These are phyloP conservation scores for Fraxinus excelsior DNA, from an alignment of 257 asterid genomes.

Conservation along the genomic window DNA sequence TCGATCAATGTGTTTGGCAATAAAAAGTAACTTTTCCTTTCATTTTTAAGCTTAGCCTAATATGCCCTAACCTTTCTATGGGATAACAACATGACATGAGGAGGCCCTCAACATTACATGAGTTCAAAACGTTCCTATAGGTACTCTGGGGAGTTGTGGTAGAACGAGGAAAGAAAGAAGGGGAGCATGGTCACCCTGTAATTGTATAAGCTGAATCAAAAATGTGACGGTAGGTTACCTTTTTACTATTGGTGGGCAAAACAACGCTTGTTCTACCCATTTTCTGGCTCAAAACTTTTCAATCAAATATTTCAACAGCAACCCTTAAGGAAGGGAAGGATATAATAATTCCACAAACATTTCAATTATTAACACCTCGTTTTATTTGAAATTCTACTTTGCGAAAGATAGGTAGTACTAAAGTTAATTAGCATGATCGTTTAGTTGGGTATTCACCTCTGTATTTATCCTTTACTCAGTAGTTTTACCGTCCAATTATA, in stretches of 20 bases:
- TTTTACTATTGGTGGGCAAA: conserved; percentile 47
- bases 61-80: not conserved
- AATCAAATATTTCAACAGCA: conserved; percentile 48
- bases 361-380: not conserved
- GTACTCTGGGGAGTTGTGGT: conserved; percentile 75
- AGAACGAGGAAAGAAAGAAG: too few relatives aligned
- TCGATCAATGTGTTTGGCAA: too few relatives aligned
- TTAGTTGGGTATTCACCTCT: not conserved
- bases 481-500: too few relatives aligned
- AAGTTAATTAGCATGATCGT: not conserved
- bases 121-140: conserved; percentile 34
- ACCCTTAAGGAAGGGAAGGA: conserved; percentile 42
- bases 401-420: too few relatives aligned
- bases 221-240: conserved; percentile 22
- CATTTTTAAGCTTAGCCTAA: not conserved
- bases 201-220: conserved; percentile 1
- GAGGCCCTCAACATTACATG: conserved; percentile 2
- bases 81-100: not conserved
- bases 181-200: too few relatives aligned
- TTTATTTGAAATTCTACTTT: not conserved
- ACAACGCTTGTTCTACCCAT: conserved; percentile 45
- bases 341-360: not conserved
- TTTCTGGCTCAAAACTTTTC: conserved; percentile 50
- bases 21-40: not conserved
- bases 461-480: not conserved